These are phyloP conservation scores for Aspergillus puulaauensis DNA, from an alignment of 2,329 filamentous ascomycete genomes.

Conservation along the genomic window DNA sequence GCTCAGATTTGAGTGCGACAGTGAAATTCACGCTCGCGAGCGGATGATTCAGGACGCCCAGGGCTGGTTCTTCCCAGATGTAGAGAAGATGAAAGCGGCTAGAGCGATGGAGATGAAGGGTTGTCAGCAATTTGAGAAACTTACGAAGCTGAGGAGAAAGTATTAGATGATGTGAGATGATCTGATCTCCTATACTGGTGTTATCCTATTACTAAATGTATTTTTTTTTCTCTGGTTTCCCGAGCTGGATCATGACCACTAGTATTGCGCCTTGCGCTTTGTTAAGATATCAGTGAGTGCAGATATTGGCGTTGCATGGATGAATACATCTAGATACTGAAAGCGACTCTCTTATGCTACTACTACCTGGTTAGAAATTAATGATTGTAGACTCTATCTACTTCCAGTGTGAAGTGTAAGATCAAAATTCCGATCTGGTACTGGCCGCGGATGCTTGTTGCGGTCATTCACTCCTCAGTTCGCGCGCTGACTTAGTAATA, in stretches of 20 bases:
- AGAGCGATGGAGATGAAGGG: slow-evolving; percentile 59
- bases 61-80: slow-evolving; percentile 83
- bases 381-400: neutral
- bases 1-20: slow-evolving; percentile 70
- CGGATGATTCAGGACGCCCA: slow-evolving; percentile 73
- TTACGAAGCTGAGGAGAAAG: slow-evolving; percentile 48
- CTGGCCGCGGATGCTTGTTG: neutral
- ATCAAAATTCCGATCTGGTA: neutral
- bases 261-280: neutral
- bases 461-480: slow-evolving; percentile 1
- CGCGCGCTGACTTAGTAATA: slow-evolving; percentile 13
- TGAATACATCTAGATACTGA: slow-evolving; percentile 4
- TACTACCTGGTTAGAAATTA: neutral
- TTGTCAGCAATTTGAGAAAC: slow-evolving; percentile 54
- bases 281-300: slow-evolving; percentile 13
- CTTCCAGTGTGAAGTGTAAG: neutral
- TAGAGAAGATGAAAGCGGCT: slow-evolving; percentile 74
- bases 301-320: slow-evolving; percentile 16
- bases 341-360: slow-evolving; percentile 11
- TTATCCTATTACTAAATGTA: slow-evolving; percentile 1
- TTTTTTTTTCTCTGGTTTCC: slow-evolving; percentile 8
- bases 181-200: slow-evolving; percentile 2
- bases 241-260: slow-evolving; percentile 7
- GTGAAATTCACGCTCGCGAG: slow-evolving; percentile 65
- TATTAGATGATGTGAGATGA: slow-evolving; percentile 23